phyloP scores from a whole-genome alignment of 352 stramenopile species.

The Thraustotheca clavata region DNA sequence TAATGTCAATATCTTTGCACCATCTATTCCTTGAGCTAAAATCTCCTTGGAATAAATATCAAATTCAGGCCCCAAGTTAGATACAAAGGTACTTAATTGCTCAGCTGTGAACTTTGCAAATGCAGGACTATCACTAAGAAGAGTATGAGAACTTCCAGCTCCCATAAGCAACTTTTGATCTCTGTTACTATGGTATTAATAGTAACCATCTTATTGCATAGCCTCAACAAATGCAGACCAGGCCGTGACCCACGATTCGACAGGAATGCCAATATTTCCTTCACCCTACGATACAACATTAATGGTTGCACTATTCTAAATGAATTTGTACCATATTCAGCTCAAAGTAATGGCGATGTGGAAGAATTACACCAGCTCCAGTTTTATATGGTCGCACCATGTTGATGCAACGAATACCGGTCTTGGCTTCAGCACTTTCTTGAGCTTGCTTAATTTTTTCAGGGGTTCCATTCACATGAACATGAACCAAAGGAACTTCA shows the following conservation, averaged over 20 bases:
- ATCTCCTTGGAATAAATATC: background rate
- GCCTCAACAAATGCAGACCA: constrained; percentile 14
- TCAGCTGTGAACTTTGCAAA: background rate
- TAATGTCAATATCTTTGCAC: background rate
- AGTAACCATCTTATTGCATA: background rate
- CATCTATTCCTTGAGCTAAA: background rate
- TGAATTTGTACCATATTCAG: constrained; percentile 21
- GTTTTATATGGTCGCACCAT: constrained; percentile 1
- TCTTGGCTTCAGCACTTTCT: background rate
- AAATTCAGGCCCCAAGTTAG: background rate
- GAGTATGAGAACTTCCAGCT: background rate
- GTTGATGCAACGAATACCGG: constrained; percentile 10
- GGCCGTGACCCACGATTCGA: constrained; percentile 16
- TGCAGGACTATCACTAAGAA: background rate
- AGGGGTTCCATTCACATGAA: constrained; percentile 19
- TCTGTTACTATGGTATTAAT: background rate
- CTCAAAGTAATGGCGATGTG: background rate
- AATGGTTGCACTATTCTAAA: too few relatives aligned
- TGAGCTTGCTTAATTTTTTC: constrained; percentile 1
- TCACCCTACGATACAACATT: constrained; percentile 12
- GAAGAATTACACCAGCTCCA: background rate
- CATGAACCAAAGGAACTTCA: constrained; percentile 24
- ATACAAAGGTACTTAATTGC: background rate
- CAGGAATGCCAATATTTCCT: background rate
- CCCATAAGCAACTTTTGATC: background rate